These are phyloP conservation scores for Clitopilus passeckerianus DNA, from an alignment of 768 basidiomycete genomes.

Conservation along the genomic window DNA sequence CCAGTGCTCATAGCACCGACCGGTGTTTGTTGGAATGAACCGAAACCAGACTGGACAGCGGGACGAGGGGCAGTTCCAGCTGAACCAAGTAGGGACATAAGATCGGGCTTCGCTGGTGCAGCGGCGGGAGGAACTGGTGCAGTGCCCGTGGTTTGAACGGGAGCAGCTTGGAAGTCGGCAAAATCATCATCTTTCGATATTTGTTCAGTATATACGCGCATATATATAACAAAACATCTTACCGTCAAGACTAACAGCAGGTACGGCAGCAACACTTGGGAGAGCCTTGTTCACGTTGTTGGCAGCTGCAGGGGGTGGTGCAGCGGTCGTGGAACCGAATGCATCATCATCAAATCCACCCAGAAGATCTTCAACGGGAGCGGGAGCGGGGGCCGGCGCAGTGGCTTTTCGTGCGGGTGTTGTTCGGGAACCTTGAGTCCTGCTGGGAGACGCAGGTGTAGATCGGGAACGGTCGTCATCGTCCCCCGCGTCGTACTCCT, in stretches of 20 bases:
- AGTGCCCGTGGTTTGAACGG: slow-evolving; percentile 28
- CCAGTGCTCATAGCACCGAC: slow-evolving; percentile 17
- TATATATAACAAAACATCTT: slow-evolving; percentile 2
- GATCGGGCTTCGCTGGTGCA: slow-evolving; percentile 29
- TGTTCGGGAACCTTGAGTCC: slow-evolving; percentile 17
- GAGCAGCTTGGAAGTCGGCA: slow-evolving; percentile 79
- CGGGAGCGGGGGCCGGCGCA: slow-evolving; percentile 32
- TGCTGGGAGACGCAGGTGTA: slow-evolving; percentile 22
- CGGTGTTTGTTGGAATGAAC: slow-evolving; percentile 23
- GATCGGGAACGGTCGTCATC: slow-evolving; percentile 53
- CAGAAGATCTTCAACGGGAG: slow-evolving; percentile 64
- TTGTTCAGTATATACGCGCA: not conserved
- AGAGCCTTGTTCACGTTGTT: slow-evolving; percentile 45
- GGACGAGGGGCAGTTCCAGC: slow-evolving; percentile 10
- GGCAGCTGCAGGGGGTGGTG: slow-evolving; percentile 18
- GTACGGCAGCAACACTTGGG: slow-evolving; percentile 35
- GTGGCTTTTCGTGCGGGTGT: slow-evolving; percentile 31
- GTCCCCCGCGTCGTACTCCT: slow-evolving; percentile 96
- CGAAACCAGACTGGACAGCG: slow-evolving; percentile 18
- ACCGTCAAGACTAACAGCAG: slow-evolving; percentile 36
- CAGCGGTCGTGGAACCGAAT: slow-evolving; percentile 24
- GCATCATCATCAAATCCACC: slow-evolving; percentile 75
- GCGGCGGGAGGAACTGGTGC: slow-evolving; percentile 34
- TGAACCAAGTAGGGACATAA: slow-evolving; percentile 46
- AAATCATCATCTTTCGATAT: slow-evolving; percentile 70